These are phyloP conservation scores for Colletotrichum sp. DNA, from an alignment of 2,329 filamentous ascomycete genomes.

Conservation along the genomic window DNA sequence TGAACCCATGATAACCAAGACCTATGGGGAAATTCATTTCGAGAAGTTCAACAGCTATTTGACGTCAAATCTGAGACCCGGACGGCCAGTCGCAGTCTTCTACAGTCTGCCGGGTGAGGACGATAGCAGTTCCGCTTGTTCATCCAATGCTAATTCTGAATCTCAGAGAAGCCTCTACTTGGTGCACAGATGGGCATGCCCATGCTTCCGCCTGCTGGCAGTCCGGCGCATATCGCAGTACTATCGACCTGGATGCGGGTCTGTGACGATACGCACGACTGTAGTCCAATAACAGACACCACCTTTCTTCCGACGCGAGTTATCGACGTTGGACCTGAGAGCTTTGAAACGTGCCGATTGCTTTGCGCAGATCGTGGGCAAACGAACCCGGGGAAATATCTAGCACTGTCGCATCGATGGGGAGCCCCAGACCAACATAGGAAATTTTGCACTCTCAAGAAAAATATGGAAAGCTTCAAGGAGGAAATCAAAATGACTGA, in stretches of 20 bases:
- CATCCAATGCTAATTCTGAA: accelerated
- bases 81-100: background rate
- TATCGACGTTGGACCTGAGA: background rate
- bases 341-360: background rate
- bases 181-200: background rate
- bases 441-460: background rate
- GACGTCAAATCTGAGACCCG: background rate
- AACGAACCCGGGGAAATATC: background rate
- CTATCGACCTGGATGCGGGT: background rate
- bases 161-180: background rate
- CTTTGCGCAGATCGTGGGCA: background rate
- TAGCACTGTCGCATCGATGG: background rate
- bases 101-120: background rate
- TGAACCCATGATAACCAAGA: background rate
- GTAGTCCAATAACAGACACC: background rate
- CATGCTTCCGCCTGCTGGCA: background rate
- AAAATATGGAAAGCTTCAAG: background rate
- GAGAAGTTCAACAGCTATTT: background rate
- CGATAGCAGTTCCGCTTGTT: accelerated
- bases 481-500: background rate
- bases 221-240: background rate
- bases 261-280: background rate
- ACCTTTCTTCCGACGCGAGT: background rate
- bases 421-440: background rate
- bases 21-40: background rate